These are phyloP conservation scores for Middelhovenomyces tepae DNA, from an alignment of 805 yeast species.

Conservation along the genomic window DNA sequence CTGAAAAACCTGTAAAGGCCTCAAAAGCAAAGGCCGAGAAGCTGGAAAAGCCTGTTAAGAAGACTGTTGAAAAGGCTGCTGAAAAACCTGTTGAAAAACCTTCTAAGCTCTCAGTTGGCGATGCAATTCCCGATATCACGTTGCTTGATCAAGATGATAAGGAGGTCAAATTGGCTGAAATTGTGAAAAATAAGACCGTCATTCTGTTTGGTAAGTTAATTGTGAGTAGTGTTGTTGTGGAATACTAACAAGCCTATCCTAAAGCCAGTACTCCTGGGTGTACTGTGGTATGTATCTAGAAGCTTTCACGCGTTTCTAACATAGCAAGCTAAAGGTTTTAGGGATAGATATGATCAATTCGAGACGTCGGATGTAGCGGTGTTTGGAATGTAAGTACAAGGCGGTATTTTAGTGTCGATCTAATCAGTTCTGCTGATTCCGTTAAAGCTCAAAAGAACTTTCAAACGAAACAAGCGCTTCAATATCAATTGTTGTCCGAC, in stretches of 20 bases:
- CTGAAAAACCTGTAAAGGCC: slow-evolving; percentile 1
- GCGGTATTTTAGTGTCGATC: too few relatives aligned
- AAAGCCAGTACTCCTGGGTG: slow-evolving; percentile 95
- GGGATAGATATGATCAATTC: slow-evolving; percentile 52
- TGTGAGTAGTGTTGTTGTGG: not conserved
- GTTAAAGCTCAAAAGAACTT: slow-evolving; percentile 71
- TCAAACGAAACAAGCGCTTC: slow-evolving; percentile 61
- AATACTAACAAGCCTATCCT: slow-evolving; percentile 55
- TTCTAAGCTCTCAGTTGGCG: slow-evolving; percentile 42
- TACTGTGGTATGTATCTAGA: too few relatives aligned
- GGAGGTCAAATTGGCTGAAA: slow-evolving; percentile 40
- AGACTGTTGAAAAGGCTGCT: slow-evolving; percentile 4
- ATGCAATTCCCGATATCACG: slow-evolving; percentile 53
- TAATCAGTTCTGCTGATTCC: slow-evolving; percentile 77
- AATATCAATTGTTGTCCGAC: slow-evolving; percentile 69
- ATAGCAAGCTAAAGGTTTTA: slow-evolving; percentile 87
- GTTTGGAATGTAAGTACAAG: too few relatives aligned
- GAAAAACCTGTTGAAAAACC: slow-evolving; percentile 1
- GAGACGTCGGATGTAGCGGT: slow-evolving; percentile 46
- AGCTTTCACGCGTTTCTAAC: too few relatives aligned
- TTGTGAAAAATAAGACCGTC: slow-evolving; percentile 33
- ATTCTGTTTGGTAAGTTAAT: slow-evolving; percentile 37
- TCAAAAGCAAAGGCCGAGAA: slow-evolving; percentile 3
- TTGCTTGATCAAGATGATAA: slow-evolving; percentile 65
- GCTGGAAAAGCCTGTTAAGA: slow-evolving; percentile 8